These are phyloP conservation scores for Alternaria sp. DNA, from an alignment of 2,329 filamentous ascomycete species.

Conservation along the genomic window DNA sequence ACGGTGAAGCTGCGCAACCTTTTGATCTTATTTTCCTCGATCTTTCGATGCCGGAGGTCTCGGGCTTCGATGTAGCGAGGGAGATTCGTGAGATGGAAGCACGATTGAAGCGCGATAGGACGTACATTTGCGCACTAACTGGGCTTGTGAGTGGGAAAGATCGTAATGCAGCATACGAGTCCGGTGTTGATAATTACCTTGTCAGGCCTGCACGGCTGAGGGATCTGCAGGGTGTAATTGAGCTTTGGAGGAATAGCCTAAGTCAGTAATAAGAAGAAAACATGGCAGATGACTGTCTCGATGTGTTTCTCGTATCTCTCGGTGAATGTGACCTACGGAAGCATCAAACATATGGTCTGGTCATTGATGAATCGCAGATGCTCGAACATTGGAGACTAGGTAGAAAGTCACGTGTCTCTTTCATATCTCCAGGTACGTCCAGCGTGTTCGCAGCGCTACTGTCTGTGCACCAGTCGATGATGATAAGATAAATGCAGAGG, in stretches of 20 bases:
- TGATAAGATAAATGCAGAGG: not conserved
- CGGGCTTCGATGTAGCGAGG: slow-evolving; percentile 16
- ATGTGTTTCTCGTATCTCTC: not conserved
- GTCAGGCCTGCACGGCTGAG: slow-evolving; percentile 7
- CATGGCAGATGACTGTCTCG: not conserved
- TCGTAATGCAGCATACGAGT: slow-evolving; percentile 15
- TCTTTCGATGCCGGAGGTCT: slow-evolving; percentile 14
- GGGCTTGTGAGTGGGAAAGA: slow-evolving; percentile 15
- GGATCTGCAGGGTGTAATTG: slow-evolving; percentile 10
- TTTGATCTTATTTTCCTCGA: slow-evolving; percentile 19
- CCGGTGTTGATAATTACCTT: slow-evolving; percentile 15
- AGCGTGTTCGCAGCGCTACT: not conserved
- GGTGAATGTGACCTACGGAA: not conserved
- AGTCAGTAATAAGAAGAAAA: not conserved
- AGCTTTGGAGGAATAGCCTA: slow-evolving; percentile 7
- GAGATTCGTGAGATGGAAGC: slow-evolving; percentile 15
- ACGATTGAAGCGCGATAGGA: not conserved
- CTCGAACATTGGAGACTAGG: too few species aligned
- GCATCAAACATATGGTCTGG: not conserved
- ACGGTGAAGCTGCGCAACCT: not conserved
- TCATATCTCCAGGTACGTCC: not conserved
- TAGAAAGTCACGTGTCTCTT: not conserved
- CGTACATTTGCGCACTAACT: slow-evolving; percentile 16
- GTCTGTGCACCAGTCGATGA: not conserved
- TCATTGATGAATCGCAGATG: not conserved